Conservation (phyloP, 768 basidiomycete species). For the Antrodiella citrinella region DNA sequence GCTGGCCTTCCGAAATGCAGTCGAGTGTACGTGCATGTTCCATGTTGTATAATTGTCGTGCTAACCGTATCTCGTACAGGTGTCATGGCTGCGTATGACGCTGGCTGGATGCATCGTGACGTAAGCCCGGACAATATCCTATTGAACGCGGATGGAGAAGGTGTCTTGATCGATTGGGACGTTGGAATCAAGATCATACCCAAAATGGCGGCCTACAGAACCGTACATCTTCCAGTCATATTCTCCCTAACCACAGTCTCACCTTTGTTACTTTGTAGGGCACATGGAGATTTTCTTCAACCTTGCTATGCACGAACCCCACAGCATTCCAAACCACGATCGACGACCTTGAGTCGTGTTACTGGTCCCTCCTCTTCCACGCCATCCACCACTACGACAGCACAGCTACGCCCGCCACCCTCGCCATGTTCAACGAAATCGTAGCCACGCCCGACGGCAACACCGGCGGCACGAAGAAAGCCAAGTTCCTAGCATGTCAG, state of each 20-base stretch:
- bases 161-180: conserved; percentile 9
- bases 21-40: not conserved
- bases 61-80: not conserved
- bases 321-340: conserved; percentile 4
- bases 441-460: too few relatives aligned
- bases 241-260: not conserved
- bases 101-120: conserved; percentile 6
- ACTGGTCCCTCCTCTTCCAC: conserved; percentile 6
- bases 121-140: conserved; percentile 7
- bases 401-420: not conserved
- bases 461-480: not conserved
- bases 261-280: conserved; percentile 1
- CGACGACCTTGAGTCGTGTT: conserved; percentile 11
- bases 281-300: conserved; percentile 9
- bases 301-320: conserved; percentile 1
- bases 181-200: not conserved
- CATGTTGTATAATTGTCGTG: not conserved
- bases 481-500: not conserved
- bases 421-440: not conserved
- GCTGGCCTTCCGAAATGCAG: not conserved
- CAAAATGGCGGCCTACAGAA: not conserved
- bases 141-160: not conserved
- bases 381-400: conserved; percentile 1
- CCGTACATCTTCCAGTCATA: not conserved
- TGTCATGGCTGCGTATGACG: not conserved